Percentiles rank a stretch among this genome's conserved stretches.
These are phyloP conservation scores for Effrenium voratum DNA, from an alignment of 73 alveolate species.

Conservation along the genomic window DNA sequence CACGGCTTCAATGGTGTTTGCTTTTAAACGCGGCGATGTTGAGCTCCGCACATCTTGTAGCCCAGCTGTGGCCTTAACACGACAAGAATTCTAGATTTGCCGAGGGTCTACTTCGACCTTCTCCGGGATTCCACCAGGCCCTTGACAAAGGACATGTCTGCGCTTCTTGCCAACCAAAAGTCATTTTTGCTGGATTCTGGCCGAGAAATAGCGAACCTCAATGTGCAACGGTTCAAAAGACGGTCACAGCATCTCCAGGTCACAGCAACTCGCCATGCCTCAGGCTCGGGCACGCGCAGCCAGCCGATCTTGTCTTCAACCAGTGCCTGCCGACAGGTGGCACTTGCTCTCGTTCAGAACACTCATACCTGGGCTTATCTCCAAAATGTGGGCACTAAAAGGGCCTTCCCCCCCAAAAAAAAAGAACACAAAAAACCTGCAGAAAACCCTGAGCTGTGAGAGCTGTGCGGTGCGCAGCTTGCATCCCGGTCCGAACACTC, in stretches of 20 bases:
- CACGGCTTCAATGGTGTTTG: not conserved
- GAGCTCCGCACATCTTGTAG: constrained; percentile 42
- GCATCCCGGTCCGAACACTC: not conserved
- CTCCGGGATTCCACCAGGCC: too few relatives aligned
- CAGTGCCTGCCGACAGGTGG: not conserved
- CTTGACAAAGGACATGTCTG: too few relatives aligned
- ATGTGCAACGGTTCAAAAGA: not conserved
- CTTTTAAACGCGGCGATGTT: too few relatives aligned
- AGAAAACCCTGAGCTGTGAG: not conserved
- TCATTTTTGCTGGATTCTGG: too few relatives aligned
- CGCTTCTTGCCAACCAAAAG: too few relatives aligned
- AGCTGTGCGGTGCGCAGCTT: not conserved
- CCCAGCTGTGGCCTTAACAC: constrained; percentile 63
- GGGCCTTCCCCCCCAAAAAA: not conserved
- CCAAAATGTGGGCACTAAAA: too few relatives aligned
- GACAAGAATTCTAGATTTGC: not conserved
- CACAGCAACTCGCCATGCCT: not conserved
- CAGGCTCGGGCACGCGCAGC: constrained; percentile 11
- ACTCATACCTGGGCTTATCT: not conserved
- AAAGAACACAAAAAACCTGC: not conserved
- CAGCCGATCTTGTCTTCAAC: constrained; percentile 66
- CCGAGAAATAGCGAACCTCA: too few relatives aligned
- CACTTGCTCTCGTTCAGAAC: not conserved
- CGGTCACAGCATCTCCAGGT: not conserved
- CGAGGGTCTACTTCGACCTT: too few relatives aligned